A percentile compares a stretch with the other conserved stretches of the same genome.
These are phyloP conservation scores for Saccharata proteae DNA, from an alignment of 2,329 filamentous ascomycete species.

Conservation along the genomic window DNA sequence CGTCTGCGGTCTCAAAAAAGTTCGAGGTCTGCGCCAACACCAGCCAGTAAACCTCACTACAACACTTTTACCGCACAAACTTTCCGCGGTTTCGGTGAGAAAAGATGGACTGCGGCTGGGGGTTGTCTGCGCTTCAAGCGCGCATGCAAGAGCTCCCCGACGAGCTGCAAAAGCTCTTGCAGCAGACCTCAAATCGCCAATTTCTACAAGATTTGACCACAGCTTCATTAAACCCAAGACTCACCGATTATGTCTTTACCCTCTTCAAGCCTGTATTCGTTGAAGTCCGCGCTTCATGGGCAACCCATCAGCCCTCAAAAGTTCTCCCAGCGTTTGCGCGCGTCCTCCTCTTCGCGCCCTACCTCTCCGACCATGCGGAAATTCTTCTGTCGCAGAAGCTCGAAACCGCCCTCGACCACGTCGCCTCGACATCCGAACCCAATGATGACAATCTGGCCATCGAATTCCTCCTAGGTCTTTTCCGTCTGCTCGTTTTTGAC, in stretches of 20 bases:
- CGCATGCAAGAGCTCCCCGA: slow-evolving; percentile 49
- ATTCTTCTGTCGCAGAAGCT: slow-evolving; percentile 19
- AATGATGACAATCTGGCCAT: slow-evolving; percentile 28
- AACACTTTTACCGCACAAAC: no score
- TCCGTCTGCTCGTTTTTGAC: slow-evolving; percentile 71
- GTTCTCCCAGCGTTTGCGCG: slow-evolving; percentile 60
- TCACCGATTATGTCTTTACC: slow-evolving; percentile 62
- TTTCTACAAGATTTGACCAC: slow-evolving; percentile 59
- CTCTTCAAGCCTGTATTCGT: slow-evolving; percentile 65
- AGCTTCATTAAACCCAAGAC: slow-evolving; percentile 54
- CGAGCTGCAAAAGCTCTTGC: slow-evolving; percentile 58
- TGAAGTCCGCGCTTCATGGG: slow-evolving; percentile 75
- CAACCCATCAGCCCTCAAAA: slow-evolving; percentile 24
- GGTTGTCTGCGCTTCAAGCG: slow-evolving; percentile 10
- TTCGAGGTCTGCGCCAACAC: slow-evolving; percentile 17
- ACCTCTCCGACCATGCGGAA: slow-evolving; percentile 63
- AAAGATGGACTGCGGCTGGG: slow-evolving; percentile 8
- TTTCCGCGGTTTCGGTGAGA: neutral
- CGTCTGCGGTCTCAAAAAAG: slow-evolving; percentile 12
- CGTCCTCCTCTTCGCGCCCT: slow-evolving; percentile 69
- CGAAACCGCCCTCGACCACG: slow-evolving; percentile 1
- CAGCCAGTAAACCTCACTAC: slow-evolving; percentile 18
- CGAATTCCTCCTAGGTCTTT: slow-evolving; percentile 52
- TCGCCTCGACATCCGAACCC: slow-evolving; percentile 10
- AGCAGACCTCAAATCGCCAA: slow-evolving; percentile 47